Evolutionary conservation across 805 yeast genomes (phyloP).

Genomic region (Kodamaea lidongshanica): DNA sequence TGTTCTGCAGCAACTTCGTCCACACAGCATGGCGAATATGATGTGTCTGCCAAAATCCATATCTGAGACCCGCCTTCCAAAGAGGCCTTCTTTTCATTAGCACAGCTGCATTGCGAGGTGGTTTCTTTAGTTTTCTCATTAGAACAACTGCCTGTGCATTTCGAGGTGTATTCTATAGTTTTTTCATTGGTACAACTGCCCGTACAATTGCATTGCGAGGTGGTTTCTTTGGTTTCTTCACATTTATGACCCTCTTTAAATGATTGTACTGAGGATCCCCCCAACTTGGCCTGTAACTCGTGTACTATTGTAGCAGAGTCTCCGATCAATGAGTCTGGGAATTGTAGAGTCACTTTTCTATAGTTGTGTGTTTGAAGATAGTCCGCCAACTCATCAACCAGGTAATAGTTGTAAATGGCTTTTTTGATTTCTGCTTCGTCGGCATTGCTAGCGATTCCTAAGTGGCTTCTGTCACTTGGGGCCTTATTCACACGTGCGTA

Average conservation of each 20-base stretch:
- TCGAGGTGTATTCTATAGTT: too few relatives aligned
- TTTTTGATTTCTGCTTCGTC: constrained; percentile 21
- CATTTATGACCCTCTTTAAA: constrained; percentile 2
- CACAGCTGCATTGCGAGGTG: too few relatives aligned
- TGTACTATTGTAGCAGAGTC: constrained; percentile 73
- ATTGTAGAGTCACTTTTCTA: constrained; percentile 70
- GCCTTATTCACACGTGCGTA: constrained; percentile 43
- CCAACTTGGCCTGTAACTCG: constrained; percentile 39
- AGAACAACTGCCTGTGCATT: too few relatives aligned
- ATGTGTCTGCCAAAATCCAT: constrained; percentile 91
- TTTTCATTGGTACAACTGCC: constrained; percentile 1
- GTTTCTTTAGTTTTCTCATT: too few relatives aligned
- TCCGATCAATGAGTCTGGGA: constrained; percentile 73
- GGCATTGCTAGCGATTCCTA: constrained; percentile 20
- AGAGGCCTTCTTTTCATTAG: too few relatives aligned
- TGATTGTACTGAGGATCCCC: constrained; percentile 3
- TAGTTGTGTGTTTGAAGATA: constrained; percentile 35
- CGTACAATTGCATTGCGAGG: background rate
- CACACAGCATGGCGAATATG: constrained; percentile 91
- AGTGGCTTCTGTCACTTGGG: constrained; percentile 19
- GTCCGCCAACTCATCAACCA: constrained; percentile 41
- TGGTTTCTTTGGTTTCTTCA: constrained; percentile 1
- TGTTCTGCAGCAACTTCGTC: constrained; percentile 97
- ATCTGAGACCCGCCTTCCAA: constrained; percentile 17
- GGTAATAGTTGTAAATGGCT: constrained; percentile 47